These are phyloP conservation scores for Flammula alnicola DNA, from an alignment of 1,284 basidiomycete species.

Conservation along the genomic window DNA sequence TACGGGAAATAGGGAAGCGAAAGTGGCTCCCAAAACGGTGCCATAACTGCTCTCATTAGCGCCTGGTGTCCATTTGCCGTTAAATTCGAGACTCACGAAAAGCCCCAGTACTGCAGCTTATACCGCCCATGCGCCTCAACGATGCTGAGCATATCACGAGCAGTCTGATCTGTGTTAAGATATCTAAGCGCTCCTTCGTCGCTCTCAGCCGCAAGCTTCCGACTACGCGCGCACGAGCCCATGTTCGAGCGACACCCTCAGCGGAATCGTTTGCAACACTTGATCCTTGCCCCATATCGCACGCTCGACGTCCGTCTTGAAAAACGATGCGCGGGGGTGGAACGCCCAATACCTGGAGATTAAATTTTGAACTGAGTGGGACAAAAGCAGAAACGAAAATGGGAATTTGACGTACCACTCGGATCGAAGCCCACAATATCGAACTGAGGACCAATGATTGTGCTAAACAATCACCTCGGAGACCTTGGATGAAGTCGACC, in stretches of 20 bases:
- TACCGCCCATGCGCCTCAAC: constrained; percentile 45
- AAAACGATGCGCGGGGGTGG: too few relatives aligned
- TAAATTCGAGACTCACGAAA: constrained; percentile 41
- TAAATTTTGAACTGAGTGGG: neutral
- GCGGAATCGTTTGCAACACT: constrained; percentile 27
- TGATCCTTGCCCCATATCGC: constrained; percentile 18
- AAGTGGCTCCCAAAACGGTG: constrained; percentile 47
- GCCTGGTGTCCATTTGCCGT: neutral
- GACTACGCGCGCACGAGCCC: constrained; percentile 34
- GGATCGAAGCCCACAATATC: constrained; percentile 60
- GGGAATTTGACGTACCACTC: constrained; percentile 26
- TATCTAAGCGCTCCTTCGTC: constrained; percentile 37
- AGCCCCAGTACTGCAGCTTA: constrained; percentile 56
- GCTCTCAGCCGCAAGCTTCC: constrained; percentile 35
- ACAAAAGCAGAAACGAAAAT: neutral
- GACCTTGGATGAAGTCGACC: constrained; percentile 35
- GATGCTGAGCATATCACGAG: constrained; percentile 56
- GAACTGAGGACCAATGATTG: constrained; percentile 46
- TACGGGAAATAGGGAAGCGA: constrained; percentile 53
- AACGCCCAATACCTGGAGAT: constrained; percentile 34
- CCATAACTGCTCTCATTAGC: constrained; percentile 40
- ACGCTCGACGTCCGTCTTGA: too few relatives aligned
- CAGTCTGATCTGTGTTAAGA: constrained; percentile 49
- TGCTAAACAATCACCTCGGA: constrained; percentile 34
- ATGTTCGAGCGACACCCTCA: constrained; percentile 30